These are phyloP conservation scores for Fusarium austroafricanum DNA, from an alignment of 2,329 filamentous ascomycete species.

Conservation along the genomic window DNA sequence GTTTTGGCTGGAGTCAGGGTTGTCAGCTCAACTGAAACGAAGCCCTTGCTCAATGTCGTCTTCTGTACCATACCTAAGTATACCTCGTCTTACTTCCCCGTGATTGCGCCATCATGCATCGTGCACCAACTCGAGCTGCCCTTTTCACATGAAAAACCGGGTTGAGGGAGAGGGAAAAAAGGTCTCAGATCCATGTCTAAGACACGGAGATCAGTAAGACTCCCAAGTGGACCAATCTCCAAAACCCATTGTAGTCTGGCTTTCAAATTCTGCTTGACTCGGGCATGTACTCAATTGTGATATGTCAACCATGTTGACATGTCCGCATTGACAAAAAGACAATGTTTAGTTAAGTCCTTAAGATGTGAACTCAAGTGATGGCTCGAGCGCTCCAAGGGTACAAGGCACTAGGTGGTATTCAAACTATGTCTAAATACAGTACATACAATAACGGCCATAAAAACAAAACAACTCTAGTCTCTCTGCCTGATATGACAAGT, in stretches of 20 bases:
- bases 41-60: constrained; percentile 18
- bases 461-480: background rate
- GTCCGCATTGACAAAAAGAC: background rate
- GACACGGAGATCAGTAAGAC: constrained; percentile 13
- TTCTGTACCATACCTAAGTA: background rate
- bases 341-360: background rate
- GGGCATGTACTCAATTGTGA: background rate
- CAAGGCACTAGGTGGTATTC: background rate
- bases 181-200: constrained; percentile 34
- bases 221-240: background rate
- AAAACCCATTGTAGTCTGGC: background rate
- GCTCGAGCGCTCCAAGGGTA: constrained; percentile 1
- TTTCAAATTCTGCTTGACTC: background rate
- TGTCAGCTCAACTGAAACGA: constrained; percentile 26
- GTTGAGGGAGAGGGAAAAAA: constrained; percentile 7
- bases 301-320: too few relatives aligned
- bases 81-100: constrained; percentile 6
- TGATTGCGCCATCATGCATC: constrained; percentile 30
- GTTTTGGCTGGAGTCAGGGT: background rate
- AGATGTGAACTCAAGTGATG: background rate
- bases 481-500: constrained; percentile 1
- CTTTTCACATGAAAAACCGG: constrained; percentile 24
- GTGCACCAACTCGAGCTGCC: constrained; percentile 1
- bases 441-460: too few relatives aligned
- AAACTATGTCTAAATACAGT: background rate